Evolutionary conservation across 2,329 filamentous ascomycete species (phyloP), one percentile per base, ranked within the genome.

Genomic region (Trichoderma sp.): DNA sequence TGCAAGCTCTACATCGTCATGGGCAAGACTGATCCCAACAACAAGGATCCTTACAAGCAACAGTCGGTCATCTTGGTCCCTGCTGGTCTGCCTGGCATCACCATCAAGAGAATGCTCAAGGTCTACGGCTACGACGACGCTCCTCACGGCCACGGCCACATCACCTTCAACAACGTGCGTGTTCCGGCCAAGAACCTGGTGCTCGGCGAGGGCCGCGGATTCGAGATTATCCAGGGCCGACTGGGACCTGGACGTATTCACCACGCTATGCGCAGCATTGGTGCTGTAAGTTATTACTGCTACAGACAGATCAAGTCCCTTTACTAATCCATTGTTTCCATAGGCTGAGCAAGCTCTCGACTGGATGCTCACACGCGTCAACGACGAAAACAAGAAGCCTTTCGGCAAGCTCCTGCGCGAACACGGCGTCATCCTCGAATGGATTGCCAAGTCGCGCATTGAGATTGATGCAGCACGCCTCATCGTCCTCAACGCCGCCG

Each of bases 121-220:
- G 95, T 98, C 75, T 97, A 97, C 82, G 96, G 96, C 71, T 98
- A 94, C 83, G 96, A 98, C 81, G 96, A 99, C 77, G 96, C 96
- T n/a, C 96, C 96, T 3, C 96, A 99, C 81, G 96, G 96, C 70
- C 96, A 99, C 84, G 96, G 94, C 58, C 95, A 99, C 82, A 90
- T 99, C 79, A 88, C 86, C 43, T 98, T 99, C 84, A 87, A 91
- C 72, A 92, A 98, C 80, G 96, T 98, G 74, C 92, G 95, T 72
- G 93, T 99, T 0, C 95, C 95, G 8, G 90, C 86, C 36, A 85
- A 85, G 77, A 96, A 93, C 84, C 91, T 99, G 79, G 92, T 98
- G 12, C 91, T 99, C 4, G 95, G 96, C 73, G 93, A 96, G 81
- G 96, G 96, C 75, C 91, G 93, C 74, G 96, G 96, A 23, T 99